Evolutionary conservation across 345 rosid genomes (phyloP), one percentile per base, ranked within the genome.

Genomic region (Linum lewisii): DNA sequence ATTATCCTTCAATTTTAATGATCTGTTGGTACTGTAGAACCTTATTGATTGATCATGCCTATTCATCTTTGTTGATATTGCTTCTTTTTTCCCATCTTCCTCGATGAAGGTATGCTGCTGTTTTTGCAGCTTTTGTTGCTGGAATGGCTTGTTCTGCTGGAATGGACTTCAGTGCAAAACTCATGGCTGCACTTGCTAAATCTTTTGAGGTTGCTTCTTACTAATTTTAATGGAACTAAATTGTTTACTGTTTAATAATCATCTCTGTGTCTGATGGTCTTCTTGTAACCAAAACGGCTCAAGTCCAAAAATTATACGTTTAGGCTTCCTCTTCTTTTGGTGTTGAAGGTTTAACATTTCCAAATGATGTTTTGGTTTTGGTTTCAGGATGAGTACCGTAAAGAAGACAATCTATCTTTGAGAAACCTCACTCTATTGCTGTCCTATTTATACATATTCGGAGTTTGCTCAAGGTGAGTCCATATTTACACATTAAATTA

Each of bases 111-210:
- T 81, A 92, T 61, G 86, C 89, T 45, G 81, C 94, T 59, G 78
- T 82, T 69, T 86, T 86, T 83, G 93, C 91, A 42, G 80, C 99
- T 49, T 93, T 87, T 73, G 80, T 89, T 69, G 97, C 97, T 36
- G 99, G 95, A 66, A 78, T 86, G 86, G 84, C 94, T 57, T 84
- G 87, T 73, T 73, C 66, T 20, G 91, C 86, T 64, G 99, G 99
- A 22, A 73, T 78, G 68, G 94, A 89, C 66, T 93, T 93, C 69
- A 77, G 91, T 63, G 95, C 99, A 72, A 87, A 86, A 77, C 76
- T 93, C 71, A 38, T 86, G 76, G 86, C 89, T 62, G 79, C 80
- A 59, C 86, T 86, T 51, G 97, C 97, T 63, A 79, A 77, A 71
- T 60, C 74, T 65, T 84, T 89, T 51, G 88, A 86, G 97, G 99